Evolutionary conservation across 805 yeast species (phyloP).

Genomic region (Schizosaccharomyces octosporus): DNA sequence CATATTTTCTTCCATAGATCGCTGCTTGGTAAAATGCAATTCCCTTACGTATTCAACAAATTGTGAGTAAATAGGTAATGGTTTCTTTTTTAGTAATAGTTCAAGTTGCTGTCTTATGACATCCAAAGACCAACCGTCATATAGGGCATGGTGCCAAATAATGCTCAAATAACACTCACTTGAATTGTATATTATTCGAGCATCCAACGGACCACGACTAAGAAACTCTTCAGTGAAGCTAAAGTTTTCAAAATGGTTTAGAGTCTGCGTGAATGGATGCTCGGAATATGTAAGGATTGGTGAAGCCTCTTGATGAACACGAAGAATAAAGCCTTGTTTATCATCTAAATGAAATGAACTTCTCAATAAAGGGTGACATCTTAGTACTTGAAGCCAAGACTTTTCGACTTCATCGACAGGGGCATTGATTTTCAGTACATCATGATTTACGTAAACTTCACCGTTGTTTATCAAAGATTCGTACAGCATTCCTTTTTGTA

Average conservation of each 20-base stretch:
- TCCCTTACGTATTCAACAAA: background rate
- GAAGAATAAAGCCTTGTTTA: background rate
- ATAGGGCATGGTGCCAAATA: background rate
- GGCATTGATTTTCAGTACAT: background rate
- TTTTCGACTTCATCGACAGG: background rate
- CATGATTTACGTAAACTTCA: background rate
- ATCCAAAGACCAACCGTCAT: slow-evolving; percentile 2
- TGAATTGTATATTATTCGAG: background rate
- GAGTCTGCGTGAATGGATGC: background rate
- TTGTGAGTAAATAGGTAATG: background rate
- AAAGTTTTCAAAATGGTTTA: background rate
- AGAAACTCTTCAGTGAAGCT: background rate
- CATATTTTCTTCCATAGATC: background rate
- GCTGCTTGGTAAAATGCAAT: background rate
- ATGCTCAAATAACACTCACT: background rate
- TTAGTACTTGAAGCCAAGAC: background rate
- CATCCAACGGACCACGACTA: background rate
- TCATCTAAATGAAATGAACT: background rate
- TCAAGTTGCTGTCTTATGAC: background rate
- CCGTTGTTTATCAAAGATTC: slow-evolving; percentile 3
- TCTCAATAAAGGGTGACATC: background rate
- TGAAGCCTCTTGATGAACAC: background rate
- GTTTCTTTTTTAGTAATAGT: background rate
- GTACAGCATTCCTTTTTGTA: slow-evolving; percentile 5
- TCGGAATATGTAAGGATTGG: background rate